phyloP scores from a whole-genome alignment of 2,329 filamentous ascomycete genomes.

The Magnaporthiopsis rhizophila region DNA sequence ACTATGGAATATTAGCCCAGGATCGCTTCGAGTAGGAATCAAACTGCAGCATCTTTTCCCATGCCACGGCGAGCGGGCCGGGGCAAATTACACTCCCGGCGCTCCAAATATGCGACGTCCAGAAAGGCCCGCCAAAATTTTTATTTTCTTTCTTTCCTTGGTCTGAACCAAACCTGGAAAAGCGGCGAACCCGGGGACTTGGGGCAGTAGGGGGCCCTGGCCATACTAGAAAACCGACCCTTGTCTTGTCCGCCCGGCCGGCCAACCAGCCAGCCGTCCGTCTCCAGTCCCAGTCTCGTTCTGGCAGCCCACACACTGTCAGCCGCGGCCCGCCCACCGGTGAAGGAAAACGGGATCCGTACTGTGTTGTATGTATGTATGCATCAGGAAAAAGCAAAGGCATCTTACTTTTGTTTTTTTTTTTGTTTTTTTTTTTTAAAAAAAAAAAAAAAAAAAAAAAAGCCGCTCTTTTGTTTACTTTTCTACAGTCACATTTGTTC shows the following conservation, averaged over 20 bases:
- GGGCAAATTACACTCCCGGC: not conserved
- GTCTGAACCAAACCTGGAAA: not conserved
- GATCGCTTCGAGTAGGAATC: not conserved
- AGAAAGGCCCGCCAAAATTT: not conserved
- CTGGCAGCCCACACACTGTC: not conserved
- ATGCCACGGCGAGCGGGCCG: not conserved
- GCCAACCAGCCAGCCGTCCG: no score
- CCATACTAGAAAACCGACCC: not conserved
- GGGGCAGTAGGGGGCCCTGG: not conserved
- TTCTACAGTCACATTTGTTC: no score
- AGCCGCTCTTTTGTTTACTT: no score
- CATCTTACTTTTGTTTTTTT: no score
- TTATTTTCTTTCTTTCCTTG: not conserved
- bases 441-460: no score
- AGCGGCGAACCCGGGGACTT: not conserved
- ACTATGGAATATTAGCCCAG: not conserved
- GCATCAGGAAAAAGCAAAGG: no score
- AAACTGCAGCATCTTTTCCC: not conserved
- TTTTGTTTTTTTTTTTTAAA: no score
- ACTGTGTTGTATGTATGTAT: not conserved
- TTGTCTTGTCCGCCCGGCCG: not conserved
- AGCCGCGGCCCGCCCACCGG: not conserved
- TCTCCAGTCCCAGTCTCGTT: not conserved
- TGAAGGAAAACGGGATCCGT: not conserved
- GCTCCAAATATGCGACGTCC: not conserved